These are phyloP conservation scores for Penicillium waksmanii DNA, from an alignment of 495 filamentous ascomycete genomes.

Conservation along the genomic window DNA sequence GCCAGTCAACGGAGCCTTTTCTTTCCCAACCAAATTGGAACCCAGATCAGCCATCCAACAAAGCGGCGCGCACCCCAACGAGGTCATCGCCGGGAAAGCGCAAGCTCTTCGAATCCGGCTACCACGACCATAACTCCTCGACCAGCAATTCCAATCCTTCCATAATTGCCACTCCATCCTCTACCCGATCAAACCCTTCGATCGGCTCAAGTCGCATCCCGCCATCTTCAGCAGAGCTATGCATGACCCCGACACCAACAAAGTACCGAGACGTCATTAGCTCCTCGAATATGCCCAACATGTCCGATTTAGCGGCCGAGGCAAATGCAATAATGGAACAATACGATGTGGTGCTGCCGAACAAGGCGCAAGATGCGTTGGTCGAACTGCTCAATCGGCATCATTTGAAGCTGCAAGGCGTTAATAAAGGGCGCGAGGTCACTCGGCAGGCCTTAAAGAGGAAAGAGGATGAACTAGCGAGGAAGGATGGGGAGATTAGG, in stretches of 20 bases:
- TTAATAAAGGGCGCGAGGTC: constrained; percentile 65
- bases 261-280: constrained; percentile 45
- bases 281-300: constrained; percentile 29
- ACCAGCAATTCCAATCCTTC: background rate
- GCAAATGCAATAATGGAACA: constrained; percentile 55
- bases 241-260: constrained; percentile 54
- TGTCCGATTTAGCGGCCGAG: constrained; percentile 54
- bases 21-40: constrained; percentile 28
- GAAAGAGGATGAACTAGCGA: constrained; percentile 64
- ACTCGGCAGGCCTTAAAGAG: constrained; percentile 60
- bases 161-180: constrained; percentile 26
- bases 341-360: constrained; percentile 48
- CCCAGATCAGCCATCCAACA: constrained; percentile 40
- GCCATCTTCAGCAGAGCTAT: constrained; percentile 38
- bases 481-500: constrained; percentile 58
- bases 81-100: constrained; percentile 58
- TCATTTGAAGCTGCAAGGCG: constrained; percentile 57
- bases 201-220: constrained; percentile 25
- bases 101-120: constrained; percentile 42
- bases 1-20: constrained; percentile 15
- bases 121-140: constrained; percentile 8
- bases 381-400: constrained; percentile 56
- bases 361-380: constrained; percentile 44
- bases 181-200: constrained; percentile 26
- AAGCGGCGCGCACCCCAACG: constrained; percentile 46